Conservation (phyloP, 75 land plant genomes). For the Selaginella tamariscina region DNA sequence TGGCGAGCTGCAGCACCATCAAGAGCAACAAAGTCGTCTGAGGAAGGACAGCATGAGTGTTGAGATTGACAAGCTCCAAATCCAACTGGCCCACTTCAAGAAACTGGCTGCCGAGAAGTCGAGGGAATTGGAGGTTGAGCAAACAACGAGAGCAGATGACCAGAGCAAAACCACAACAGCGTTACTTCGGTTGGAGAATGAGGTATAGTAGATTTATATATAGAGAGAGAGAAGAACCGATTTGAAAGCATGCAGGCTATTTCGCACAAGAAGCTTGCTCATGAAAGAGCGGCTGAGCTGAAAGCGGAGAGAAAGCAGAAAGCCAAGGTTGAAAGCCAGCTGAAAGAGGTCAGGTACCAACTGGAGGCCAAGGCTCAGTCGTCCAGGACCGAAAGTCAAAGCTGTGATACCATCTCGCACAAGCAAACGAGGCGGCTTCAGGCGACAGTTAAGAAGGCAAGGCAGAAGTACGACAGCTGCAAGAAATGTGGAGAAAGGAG, state of each 20-base stretch:
- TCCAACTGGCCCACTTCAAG: not conserved
- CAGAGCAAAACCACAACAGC: not conserved
- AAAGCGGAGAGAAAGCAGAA: not conserved
- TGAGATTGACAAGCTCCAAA: not conserved
- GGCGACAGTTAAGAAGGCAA: not conserved
- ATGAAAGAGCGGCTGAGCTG: too few relatives aligned
- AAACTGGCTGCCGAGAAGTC: not conserved
- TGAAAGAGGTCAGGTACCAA: not conserved
- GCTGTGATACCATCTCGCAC: not conserved
- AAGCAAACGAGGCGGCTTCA: not conserved
- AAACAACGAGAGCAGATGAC: not conserved
- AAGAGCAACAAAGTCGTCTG: not conserved
- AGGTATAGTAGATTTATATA: too few relatives aligned
- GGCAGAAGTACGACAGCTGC: not conserved
- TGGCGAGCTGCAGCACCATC: not conserved
- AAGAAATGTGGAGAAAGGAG: not conserved
- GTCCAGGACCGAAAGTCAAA: not conserved
- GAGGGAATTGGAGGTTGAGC: not conserved
- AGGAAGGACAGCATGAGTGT: not conserved
- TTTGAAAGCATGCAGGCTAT: not conserved
- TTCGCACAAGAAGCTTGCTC: not conserved
- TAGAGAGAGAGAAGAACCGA: too few relatives aligned
- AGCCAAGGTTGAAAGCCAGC: not conserved
- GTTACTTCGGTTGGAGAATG: not conserved
- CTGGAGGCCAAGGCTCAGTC: not conserved